Conservation (phyloP, 169 alveolate genomes). For the Plasmodium blacklocki region DNA sequence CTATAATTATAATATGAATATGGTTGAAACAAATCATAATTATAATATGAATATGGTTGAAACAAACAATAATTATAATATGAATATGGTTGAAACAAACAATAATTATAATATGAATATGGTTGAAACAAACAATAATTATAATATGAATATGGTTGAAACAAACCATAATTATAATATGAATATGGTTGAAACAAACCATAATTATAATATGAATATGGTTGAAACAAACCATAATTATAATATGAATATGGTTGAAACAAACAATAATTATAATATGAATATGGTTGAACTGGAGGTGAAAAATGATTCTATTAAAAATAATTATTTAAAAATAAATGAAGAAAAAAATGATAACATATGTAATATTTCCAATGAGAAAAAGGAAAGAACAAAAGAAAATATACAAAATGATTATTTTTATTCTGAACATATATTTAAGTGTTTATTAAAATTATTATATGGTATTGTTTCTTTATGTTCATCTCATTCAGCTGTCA, state of each 20-base stretch:
- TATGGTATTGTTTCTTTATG: slow-evolving; percentile 18
- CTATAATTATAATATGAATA: background rate
- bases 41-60: background rate
- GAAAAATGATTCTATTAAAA: background rate
- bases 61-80: too few relatives aligned
- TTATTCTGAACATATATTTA: slow-evolving; percentile 33
- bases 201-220: background rate
- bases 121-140: too few relatives aligned
- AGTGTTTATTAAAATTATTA: slow-evolving; percentile 6
- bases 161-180: too few relatives aligned
- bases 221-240: too few relatives aligned
- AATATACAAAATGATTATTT: slow-evolving; percentile 1
- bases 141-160: background rate
- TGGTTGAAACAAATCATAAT: too few relatives aligned
- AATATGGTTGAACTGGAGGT: background rate
- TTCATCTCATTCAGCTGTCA: slow-evolving; percentile 54
- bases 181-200: background rate
- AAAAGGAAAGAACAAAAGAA: background rate
- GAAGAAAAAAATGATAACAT: background rate
- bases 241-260: background rate
- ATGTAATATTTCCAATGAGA: background rate
- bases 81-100: background rate
- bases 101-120: background rate
- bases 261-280: background rate
- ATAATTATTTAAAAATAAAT: background rate